phyloP scores from a whole-genome alignment of 208 protist species.

The Leishmania arabica region DNA sequence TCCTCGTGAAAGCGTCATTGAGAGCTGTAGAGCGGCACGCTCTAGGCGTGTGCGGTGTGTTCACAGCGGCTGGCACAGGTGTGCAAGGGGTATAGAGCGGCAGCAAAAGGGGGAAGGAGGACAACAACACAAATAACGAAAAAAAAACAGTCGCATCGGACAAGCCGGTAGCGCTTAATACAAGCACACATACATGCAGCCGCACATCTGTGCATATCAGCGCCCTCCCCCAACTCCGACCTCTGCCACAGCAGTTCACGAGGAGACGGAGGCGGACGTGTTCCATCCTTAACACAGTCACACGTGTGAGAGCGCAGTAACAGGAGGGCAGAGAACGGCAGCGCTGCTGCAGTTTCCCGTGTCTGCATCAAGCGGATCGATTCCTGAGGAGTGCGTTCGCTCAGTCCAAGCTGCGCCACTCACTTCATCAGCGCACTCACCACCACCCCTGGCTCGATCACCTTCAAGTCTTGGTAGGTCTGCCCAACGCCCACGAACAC shows the following conservation, averaged over 20 bases:
- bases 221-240: not conserved
- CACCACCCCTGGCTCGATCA: constrained; percentile 95
- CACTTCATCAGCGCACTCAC: constrained; percentile 94
- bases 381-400: not conserved
- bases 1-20: not conserved
- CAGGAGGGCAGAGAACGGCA: not conserved
- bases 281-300: not conserved
- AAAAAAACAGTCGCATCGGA: too few species aligned
- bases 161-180: too few species aligned
- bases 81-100: not conserved
- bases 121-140: not conserved
- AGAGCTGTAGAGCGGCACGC: not conserved
- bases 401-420: not conserved
- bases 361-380: not conserved
- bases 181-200: not conserved
- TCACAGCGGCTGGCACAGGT: not conserved
- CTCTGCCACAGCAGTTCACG: not conserved
- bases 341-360: not conserved
- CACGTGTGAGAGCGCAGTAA: not conserved
- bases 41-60: not conserved
- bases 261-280: not conserved
- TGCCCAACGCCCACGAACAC: constrained; percentile 99
- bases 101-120: not conserved
- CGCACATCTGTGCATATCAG: not conserved
- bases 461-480: constrained; percentile 97